Evolutionary conservation across 257 asterid genomes (phyloP), one percentile per base, ranked within the genome.

Genomic region (Ilex asprella): DNA sequence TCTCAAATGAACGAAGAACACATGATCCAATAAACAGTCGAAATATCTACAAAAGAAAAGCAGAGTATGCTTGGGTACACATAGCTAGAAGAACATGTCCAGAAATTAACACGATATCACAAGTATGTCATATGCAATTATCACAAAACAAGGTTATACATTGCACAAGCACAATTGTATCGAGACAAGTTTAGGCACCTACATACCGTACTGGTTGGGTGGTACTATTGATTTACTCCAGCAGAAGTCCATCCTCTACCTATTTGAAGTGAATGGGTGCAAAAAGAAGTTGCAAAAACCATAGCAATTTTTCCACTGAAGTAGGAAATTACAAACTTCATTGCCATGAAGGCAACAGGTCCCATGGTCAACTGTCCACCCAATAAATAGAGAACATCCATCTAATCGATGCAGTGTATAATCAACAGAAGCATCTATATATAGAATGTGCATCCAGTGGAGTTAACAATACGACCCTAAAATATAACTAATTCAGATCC

Each of bases 211-310:
- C 82, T 74, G 58, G 76, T 73, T 68, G 76, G 72, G 72, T 76
- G 74, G 84, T 78, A 72, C 67, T 79, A 83, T 70, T 69, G 86
- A 77, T 67, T 71, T 61, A 73, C 86, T 84, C 86, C 92, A 32
- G 89, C 86, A 73, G 88, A 81, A 78, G 88, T 84, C 81, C 86
- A 77, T 80, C 86, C 77, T 73, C 88, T 71, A 83, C 87, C 95
- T 82, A 87, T 72, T 74, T 69, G 79, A 82, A 81, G 82, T 67
- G 86, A 75, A 79, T 78, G 77, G 79, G 86, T 73, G 81, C 84
- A 86, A 73, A 81, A 73, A 58, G 69, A 73, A 58, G 69, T 55
- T 64, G 75, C 73, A 81, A 77, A 62, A 75, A 49, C 21, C 66
- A 59, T 66, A 16, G 58, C 61, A 56, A 59, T 30, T 66, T 56